These are phyloP conservation scores for Leucoagaricus sp. DNA, from an alignment of 1,284 basidiomycete genomes.

Conservation along the genomic window DNA sequence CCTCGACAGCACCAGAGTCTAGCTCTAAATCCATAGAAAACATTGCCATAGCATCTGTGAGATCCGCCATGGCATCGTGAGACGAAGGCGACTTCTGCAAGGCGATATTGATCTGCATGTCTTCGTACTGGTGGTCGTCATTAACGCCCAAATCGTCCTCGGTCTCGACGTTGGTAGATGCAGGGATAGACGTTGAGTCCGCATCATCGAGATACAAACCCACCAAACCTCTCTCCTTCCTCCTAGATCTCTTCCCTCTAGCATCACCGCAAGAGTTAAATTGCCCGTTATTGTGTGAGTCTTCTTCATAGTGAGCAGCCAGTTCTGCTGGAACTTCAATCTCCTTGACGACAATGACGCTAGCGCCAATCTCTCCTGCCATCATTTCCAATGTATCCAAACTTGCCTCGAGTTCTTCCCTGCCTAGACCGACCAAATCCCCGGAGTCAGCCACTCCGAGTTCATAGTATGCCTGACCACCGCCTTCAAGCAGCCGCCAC, in stretches of 20 bases:
- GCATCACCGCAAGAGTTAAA: conserved; percentile 29
- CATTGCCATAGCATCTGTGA: conserved; percentile 18
- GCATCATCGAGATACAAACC: conserved; percentile 10
- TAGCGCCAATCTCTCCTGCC: conserved; percentile 90
- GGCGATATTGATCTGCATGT: conserved; percentile 33
- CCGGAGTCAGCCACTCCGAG: conserved; percentile 89
- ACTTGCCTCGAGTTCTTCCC: conserved; percentile 75
- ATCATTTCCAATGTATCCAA: conserved; percentile 87
- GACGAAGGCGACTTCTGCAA: conserved; percentile 22
- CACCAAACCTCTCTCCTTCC: conserved; percentile 18
- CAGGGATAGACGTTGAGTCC: conserved; percentile 8
- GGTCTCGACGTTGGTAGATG: conserved; percentile 33
- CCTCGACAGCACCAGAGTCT: conserved; percentile 33
- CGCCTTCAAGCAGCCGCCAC: conserved; percentile 91
- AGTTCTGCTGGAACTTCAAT: conserved; percentile 69
- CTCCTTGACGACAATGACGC: conserved; percentile 85
- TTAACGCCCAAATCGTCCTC: conserved; percentile 37
- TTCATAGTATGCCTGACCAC: conserved; percentile 91
- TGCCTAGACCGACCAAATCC: conserved; percentile 77
- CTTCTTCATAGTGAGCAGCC: conserved; percentile 35
- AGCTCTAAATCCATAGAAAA: conserved; percentile 54
- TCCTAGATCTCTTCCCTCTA: conserved; percentile 25
- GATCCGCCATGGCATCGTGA: conserved; percentile 10
- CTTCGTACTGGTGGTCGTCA: conserved; percentile 39
- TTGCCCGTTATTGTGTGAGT: conserved; percentile 33